Base-by-base conservation (phyloP, 83 land plant species). In the Isoetes engelmannii region DNA sequence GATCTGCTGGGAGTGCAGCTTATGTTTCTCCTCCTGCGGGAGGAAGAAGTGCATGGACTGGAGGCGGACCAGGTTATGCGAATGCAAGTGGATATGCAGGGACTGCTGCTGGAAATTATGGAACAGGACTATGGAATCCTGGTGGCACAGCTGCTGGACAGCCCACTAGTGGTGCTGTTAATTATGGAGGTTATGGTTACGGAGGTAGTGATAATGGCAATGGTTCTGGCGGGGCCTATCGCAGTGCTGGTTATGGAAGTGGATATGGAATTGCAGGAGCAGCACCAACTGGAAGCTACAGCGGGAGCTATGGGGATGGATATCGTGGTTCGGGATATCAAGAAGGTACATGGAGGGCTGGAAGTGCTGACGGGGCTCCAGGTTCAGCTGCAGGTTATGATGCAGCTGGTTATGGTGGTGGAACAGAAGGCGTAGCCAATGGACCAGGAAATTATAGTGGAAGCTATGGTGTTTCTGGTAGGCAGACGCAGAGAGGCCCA, bases 221-320 rank as follows among this genome's bases (percentile, higher is more conserved):
- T 68, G 62, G 56, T 47, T 61, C 72, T 45, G 12, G 45, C 19
- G 68, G 9, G 4, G 53, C 68, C 4, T 61, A 69, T 41, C 63
- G 72, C 5, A 63, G 69, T 75, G 60, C 69, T 5, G 75, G 83
- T 79, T 58, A 64, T 43, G 62, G 67, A 17, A n/a, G 47, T n/a
- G 48, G 72, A 5, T 49, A 65, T 63, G 63, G 67, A 28, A 63
- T 48, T 4, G 20, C 48, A 46, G 48, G 71, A 44, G 45, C 21
- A 8, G 54, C 61, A 17, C 64, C 65, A 1, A 18, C 28, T 10
- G 71, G 75, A 63, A 47, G 56, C 44, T 56, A 58, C 7, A 59
- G 41, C 59, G 47, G 65, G 4, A 19, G 56, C 19, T 70, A 58
- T 47, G 19, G 44, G 3, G 51, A 20, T 15, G 44, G 67, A 46